Percentiles rank a stretch among this genome's conserved stretches.
phyloP scores from a whole-genome alignment of 2,329 filamentous ascomycete genomes.

The Fusarium odoratissimum region DNA sequence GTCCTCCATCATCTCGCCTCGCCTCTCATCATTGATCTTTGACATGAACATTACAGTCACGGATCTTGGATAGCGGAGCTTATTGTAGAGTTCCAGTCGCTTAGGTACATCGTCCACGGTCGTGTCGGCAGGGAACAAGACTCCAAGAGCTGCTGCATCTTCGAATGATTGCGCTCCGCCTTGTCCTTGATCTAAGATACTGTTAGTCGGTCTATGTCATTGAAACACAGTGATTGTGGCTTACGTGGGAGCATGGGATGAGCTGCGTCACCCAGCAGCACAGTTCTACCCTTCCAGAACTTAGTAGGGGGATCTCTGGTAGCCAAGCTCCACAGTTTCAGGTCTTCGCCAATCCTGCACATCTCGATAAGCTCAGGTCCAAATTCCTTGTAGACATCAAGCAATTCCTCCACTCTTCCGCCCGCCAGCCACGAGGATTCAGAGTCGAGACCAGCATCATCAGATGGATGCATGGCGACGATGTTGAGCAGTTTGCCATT shows the following conservation, averaged over 20 bases:
- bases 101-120: neutral
- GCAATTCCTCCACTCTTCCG: neutral
- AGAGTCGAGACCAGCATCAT: neutral
- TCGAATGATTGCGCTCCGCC: constrained; percentile 21
- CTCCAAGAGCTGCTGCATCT: constrained; percentile 14
- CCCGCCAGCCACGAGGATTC: constrained; percentile 8
- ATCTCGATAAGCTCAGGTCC: neutral
- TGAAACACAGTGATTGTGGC: neutral
- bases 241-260: constrained; percentile 28
- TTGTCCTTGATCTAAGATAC: constrained; percentile 11
- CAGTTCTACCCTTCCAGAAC: constrained; percentile 8
- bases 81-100: constrained; percentile 8
- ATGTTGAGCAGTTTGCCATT: neutral
- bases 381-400: neutral
- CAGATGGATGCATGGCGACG: neutral
- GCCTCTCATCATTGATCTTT: constrained; percentile 4
- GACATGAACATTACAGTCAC: constrained; percentile 11
- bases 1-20: constrained; percentile 9
- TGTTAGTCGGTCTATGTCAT: neutral
- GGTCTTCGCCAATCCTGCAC: constrained; percentile 3
- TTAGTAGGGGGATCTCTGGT: neutral
- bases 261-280: constrained; percentile 17
- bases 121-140: neutral
- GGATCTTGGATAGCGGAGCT: constrained; percentile 2
- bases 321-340: constrained; percentile 15